Evolutionary conservation across 1,284 basidiomycete genomes (phyloP).

Genomic region (Papiliotrema nemorosa): DNA sequence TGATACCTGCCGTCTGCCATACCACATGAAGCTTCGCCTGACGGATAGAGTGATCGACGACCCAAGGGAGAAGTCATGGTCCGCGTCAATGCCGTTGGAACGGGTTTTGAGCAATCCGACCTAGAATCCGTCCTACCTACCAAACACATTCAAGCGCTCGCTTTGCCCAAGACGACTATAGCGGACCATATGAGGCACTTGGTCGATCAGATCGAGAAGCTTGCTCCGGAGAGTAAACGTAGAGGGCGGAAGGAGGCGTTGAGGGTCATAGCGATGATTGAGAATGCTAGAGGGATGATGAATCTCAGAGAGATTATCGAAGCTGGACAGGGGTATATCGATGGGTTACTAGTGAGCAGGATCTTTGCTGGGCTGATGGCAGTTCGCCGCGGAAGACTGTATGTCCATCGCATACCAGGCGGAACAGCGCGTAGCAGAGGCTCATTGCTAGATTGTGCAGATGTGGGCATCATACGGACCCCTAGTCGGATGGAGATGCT

Average conservation of each 20-base stretch:
- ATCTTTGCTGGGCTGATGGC: background rate
- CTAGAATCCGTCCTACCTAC: slow-evolving; percentile 56
- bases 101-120: slow-evolving; percentile 68
- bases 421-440: background rate
- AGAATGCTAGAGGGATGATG: slow-evolving; percentile 63
- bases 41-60: slow-evolving; percentile 18
- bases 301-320: slow-evolving; percentile 32
- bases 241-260: slow-evolving; percentile 48
- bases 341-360: slow-evolving; percentile 31
- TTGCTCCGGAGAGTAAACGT: slow-evolving; percentile 25
- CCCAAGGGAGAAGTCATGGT: slow-evolving; percentile 60
- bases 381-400: slow-evolving; percentile 94
- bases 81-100: slow-evolving; percentile 70
- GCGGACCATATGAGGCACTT: slow-evolving; percentile 62
- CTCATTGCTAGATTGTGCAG: slow-evolving; percentile 59
- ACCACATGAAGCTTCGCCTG: background rate
- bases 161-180: slow-evolving; percentile 75
- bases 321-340: slow-evolving; percentile 38
- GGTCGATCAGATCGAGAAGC: slow-evolving; percentile 50
- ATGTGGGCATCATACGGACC: slow-evolving; percentile 80
- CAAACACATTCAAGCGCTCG: slow-evolving; percentile 57
- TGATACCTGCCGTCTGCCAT: no score
- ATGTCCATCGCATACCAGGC: slow-evolving; percentile 24
- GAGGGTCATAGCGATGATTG: slow-evolving; percentile 69
- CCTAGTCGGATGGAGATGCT: slow-evolving; percentile 69